Percentiles rank a stretch among this genome's conserved stretches.
Conservation (phyloP, 2,329 filamentous ascomycete species). For the Trichoderma atrobrunneum region DNA sequence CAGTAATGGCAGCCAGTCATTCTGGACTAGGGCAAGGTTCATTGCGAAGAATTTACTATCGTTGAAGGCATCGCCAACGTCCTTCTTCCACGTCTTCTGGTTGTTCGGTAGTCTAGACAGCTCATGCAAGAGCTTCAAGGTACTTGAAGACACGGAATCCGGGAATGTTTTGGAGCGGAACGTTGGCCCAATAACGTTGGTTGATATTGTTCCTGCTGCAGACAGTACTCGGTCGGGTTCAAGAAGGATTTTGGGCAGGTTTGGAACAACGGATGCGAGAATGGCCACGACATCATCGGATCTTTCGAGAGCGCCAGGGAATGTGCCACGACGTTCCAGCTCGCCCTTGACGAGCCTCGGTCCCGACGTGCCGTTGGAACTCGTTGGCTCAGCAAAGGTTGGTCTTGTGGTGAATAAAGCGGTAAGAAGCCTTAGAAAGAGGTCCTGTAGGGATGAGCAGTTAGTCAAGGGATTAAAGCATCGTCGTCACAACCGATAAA, state of each 20-base stretch:
- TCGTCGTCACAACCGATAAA: not conserved
- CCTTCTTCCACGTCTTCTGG: constrained; percentile 90
- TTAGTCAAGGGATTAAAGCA: not conserved
- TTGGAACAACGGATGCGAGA: constrained; percentile 73
- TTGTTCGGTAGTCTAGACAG: constrained; percentile 74
- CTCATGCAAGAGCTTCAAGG: constrained; percentile 71
- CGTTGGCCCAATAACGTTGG: constrained; percentile 76
- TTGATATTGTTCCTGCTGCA: constrained; percentile 76
- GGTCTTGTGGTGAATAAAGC: constrained; percentile 93
- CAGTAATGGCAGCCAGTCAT: constrained; percentile 78
- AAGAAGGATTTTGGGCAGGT: constrained; percentile 76
- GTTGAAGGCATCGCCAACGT: constrained; percentile 88
- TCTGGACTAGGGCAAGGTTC: constrained; percentile 60
- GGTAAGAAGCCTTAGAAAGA: constrained; percentile 82
- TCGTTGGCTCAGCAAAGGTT: constrained; percentile 59
- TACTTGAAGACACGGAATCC: constrained; percentile 71
- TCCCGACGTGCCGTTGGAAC: constrained; percentile 31
- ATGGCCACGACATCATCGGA: constrained; percentile 78
- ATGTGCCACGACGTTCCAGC: constrained; percentile 38
- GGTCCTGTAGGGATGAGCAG: constrained; percentile 56
- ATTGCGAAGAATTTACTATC: constrained; percentile 82
- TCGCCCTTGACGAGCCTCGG: constrained; percentile 40
- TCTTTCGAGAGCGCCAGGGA: constrained; percentile 42
- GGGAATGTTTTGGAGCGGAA: constrained; percentile 85
- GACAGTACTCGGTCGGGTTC: constrained; percentile 80